Percentiles rank a stretch among this genome's conserved stretches.
phyloP scores from a whole-genome alignment of 352 stramenopile species.

The Pythium rishiriense region DNA sequence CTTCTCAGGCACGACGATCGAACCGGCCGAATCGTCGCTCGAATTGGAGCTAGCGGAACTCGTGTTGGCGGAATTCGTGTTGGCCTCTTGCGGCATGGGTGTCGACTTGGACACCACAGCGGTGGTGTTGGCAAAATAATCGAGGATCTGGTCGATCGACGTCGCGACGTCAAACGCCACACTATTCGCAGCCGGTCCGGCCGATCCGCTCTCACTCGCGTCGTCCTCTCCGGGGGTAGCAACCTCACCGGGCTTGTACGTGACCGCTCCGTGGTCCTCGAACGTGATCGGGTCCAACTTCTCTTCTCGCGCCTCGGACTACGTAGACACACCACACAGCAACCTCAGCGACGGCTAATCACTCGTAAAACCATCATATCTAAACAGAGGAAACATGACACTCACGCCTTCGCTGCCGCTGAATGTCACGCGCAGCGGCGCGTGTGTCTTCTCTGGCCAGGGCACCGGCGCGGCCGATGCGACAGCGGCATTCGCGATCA shows the following conservation, averaged over 20 bases:
- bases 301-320: neutral
- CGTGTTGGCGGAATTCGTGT: neutral
- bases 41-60: neutral
- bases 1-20: neutral
- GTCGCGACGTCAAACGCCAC: neutral
- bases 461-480: neutral
- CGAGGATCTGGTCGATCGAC: constrained; percentile 12
- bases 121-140: constrained; percentile 4
- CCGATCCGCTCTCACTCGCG: neutral
- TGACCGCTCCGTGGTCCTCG: neutral
- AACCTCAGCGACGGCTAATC: too few species aligned
- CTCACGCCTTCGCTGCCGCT: neutral
- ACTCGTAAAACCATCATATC: too few species aligned
- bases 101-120: neutral
- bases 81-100: neutral
- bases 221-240: neutral
- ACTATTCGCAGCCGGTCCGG: neutral
- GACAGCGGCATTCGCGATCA: neutral
- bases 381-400: too few species aligned
- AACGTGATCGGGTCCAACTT: neutral
- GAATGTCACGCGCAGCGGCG: neutral
- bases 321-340: neutral
- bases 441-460: neutral
- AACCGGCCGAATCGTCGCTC: neutral
- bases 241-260: constrained; percentile 2